phyloP scores from a whole-genome alignment of 441 rosid species.

The Raphanus hybrid region DNA sequence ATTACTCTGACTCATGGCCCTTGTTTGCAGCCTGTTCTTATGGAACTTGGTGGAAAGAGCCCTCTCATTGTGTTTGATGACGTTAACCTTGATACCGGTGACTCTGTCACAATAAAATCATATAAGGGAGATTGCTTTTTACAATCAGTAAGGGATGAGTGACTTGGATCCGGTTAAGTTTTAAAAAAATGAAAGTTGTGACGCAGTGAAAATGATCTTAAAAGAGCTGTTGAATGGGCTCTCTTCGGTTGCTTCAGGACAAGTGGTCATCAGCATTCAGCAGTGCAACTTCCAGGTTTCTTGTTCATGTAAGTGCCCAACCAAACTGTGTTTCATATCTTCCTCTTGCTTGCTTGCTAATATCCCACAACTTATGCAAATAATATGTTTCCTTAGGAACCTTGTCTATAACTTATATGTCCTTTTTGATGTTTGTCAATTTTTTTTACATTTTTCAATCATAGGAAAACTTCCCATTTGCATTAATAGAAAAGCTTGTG shows the following conservation, averaged over 20 bases:
- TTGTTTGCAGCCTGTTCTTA: constrained; percentile 74
- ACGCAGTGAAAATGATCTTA: constrained; percentile 27
- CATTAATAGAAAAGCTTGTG: constrained; percentile 70
- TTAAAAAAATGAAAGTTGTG: constrained; percentile 3
- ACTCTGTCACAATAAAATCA: constrained; percentile 22
- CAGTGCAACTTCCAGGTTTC: constrained; percentile 93
- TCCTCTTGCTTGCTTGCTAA: too few species aligned
- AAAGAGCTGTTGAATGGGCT: constrained; percentile 90
- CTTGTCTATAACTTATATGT: neutral
- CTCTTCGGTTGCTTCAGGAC: constrained; percentile 97
- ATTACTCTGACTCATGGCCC: constrained; percentile 18
- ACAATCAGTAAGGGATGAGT: too few species aligned
- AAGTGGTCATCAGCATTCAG: constrained; percentile 81
- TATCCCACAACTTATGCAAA: neutral
- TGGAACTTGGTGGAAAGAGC: constrained; percentile 98
- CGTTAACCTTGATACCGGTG: constrained; percentile 86
- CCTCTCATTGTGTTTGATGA: constrained; percentile 94
- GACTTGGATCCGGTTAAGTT: neutral
- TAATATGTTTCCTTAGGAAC: neutral
- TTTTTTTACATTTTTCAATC: neutral
- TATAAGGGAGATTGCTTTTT: neutral
- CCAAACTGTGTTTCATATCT: too few species aligned
- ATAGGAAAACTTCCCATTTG: constrained; percentile 73
- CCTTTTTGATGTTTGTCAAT: neutral
- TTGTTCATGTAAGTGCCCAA: constrained; percentile 74